Percentiles rank a stretch among this genome's conserved stretches.
Conservation (phyloP, 306 rosid genomes). For the Medicago lupulina region DNA sequence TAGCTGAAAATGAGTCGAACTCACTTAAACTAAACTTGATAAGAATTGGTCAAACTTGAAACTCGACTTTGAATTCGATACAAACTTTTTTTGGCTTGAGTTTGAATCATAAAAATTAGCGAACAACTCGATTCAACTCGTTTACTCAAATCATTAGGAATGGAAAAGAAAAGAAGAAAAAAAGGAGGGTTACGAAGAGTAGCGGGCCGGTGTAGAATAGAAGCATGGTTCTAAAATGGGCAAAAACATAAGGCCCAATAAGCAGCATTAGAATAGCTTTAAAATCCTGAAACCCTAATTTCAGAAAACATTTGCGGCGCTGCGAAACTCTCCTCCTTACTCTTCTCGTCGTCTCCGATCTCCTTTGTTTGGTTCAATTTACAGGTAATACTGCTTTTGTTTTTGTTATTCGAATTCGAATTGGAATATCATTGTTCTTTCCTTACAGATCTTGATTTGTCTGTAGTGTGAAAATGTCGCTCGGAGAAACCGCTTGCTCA, state of each 20-base stretch:
- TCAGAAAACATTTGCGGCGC: constrained; percentile 9
- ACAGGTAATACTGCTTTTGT: not conserved
- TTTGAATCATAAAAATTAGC: too few species aligned
- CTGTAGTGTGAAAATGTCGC: constrained; percentile 54
- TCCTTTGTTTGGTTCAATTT: not conserved
- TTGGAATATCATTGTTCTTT: not conserved
- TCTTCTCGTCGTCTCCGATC: not conserved
- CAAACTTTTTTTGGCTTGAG: too few species aligned
- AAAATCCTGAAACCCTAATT: constrained; percentile 44
- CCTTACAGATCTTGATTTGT: not conserved
- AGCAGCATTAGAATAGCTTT: not conserved
- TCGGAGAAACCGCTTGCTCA: constrained; percentile 65
- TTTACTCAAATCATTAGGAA: too few species aligned
- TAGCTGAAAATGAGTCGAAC: too few species aligned
- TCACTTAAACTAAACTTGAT: too few species aligned
- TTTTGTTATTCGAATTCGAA: not conserved
- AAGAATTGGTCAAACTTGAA: too few species aligned
- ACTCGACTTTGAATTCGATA: too few species aligned
- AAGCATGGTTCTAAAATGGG: not conserved
- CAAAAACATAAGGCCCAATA: constrained; percentile 8
- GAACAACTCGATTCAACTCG: too few species aligned
- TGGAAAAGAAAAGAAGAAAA: too few species aligned
- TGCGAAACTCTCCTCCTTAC: not conserved
- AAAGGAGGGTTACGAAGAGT: too few species aligned
- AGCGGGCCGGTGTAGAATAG: not conserved